Conservation (phyloP, 768 basidiomycete genomes). For the Wakefieldia striispora region DNA sequence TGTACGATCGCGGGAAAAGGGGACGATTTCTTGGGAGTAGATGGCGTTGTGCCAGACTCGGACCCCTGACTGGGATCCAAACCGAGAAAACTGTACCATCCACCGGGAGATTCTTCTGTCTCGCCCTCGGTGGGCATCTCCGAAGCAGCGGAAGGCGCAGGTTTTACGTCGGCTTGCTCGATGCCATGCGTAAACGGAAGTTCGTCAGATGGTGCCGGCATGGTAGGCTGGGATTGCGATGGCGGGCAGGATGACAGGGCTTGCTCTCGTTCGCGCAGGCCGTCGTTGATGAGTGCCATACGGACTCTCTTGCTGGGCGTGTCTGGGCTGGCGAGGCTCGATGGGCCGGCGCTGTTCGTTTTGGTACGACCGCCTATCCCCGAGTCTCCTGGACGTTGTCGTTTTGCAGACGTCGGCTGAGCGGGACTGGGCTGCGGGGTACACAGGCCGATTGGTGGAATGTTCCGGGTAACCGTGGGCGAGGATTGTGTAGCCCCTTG, state of each 20-base stretch:
- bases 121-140: not conserved
- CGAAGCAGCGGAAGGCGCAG: not conserved
- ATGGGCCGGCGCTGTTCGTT: too few relatives aligned
- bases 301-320: slow-evolving; percentile 1
- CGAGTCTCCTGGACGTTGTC: not conserved
- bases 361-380: too few relatives aligned
- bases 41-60: not conserved
- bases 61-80: slow-evolving; percentile 15
- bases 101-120: not conserved
- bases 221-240: not conserved
- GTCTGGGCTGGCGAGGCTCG: not conserved
- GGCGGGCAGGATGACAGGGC: not conserved
- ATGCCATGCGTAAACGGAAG: slow-evolving; percentile 19
- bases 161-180: not conserved
- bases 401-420: slow-evolving; percentile 6
- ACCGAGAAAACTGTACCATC: slow-evolving; percentile 21
- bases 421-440: slow-evolving; percentile 2
- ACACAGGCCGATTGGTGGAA: not conserved
- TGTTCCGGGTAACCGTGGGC: too few relatives aligned
- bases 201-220: not conserved
- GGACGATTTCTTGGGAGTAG: slow-evolving; percentile 16
- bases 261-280: slow-evolving; percentile 3
- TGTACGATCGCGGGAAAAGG: not conserved
- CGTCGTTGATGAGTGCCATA: slow-evolving; percentile 9
- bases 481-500: too few relatives aligned